Evolutionary conservation across 768 basidiomycete genomes (phyloP), one percentile per base, ranked within the genome.

Genomic region (Roridomyces roridus): DNA sequence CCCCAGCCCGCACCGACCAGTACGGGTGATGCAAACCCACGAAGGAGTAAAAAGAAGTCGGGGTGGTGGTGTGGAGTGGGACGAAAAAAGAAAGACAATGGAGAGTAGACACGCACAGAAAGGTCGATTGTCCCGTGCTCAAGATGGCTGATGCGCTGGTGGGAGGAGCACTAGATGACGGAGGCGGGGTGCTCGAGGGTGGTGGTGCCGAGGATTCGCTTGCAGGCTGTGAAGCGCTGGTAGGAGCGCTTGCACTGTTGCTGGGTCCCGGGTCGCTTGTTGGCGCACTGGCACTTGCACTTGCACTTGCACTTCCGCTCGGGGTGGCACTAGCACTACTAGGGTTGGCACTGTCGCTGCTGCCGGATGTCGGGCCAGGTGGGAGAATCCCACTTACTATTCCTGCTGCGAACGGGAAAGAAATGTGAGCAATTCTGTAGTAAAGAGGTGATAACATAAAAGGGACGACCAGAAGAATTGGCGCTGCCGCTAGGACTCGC

Each of bases 61-160:
- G n/a, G n/a, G n/a, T n/a, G 26, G 25, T 29, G 15, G 12, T 26
- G 46, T 15, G 18, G 5, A 8, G 23, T 25, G 6, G 28, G 17
- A 2, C n/a, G 25, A 36, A 51, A 51, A 51, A 17, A 24, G n/a
- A 10, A n/a, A 29, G 20, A 35, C 28, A 34, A 8, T 8, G 31
- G 15, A 34, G 18, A 29, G 12, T 7, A 48, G 10, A 31, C 12
- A 48, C 54, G 34, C 41, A 55, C 54, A 55, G 24, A 36, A 41
- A 14, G 20, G 39, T 48, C 37, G 54, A 55, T 23, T 29, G 29
- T 28, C 54, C 39, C 6, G 41, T 29, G 20, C 25, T 21, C 18
- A 55, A 28, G 10, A n/a, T n/a, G n/a, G n/a, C n/a, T n/a, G 54
- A 55, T 5, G 36, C 46, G 23, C 54, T 55, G 9, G 2, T 5